Percentiles rank a stretch among this genome's conserved stretches.
Conservation (phyloP, 1,284 basidiomycete genomes). For the Tausonia pullulans region DNA sequence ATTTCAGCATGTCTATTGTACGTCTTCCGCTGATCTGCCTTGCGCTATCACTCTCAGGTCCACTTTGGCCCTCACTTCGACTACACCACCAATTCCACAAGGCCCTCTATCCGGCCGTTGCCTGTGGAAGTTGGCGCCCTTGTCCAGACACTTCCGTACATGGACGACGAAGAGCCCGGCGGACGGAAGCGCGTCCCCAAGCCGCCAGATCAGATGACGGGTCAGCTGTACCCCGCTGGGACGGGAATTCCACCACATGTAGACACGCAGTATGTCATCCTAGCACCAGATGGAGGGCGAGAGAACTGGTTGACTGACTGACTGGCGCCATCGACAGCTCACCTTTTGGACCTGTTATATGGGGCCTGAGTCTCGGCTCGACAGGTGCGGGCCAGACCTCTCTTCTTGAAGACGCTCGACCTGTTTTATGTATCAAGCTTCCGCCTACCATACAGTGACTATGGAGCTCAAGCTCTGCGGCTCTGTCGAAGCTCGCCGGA, state of each 20-base stretch:
- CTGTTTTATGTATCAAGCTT: too few species aligned
- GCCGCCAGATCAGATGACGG: conserved; percentile 12
- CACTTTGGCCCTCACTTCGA: conserved; percentile 16
- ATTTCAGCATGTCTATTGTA: background rate
- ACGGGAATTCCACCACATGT: conserved; percentile 16
- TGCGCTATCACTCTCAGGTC: background rate
- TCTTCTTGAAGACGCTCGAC: too few species aligned
- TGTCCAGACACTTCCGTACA: background rate
- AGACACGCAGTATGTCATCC: conserved; percentile 2
- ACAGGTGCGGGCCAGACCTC: too few species aligned
- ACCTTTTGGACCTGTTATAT: conserved; percentile 12
- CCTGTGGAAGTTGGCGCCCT: background rate
- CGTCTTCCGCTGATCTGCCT: background rate
- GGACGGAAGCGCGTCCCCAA: too few species aligned
- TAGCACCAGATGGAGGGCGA: too few species aligned
- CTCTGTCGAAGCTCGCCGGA: conserved; percentile 6
- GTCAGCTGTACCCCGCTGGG: conserved; percentile 14
- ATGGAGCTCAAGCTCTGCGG: conserved; percentile 17
- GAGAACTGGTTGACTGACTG: too few species aligned
- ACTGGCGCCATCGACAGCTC: background rate
- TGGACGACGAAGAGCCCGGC: background rate
- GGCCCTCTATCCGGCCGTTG: background rate
- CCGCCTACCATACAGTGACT: background rate
- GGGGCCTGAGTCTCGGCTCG: conserved; percentile 12
- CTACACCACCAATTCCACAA: conserved; percentile 11